Evolutionary conservation across 306 rosid species (phyloP).

Genomic region (Dryas drummondii): DNA sequence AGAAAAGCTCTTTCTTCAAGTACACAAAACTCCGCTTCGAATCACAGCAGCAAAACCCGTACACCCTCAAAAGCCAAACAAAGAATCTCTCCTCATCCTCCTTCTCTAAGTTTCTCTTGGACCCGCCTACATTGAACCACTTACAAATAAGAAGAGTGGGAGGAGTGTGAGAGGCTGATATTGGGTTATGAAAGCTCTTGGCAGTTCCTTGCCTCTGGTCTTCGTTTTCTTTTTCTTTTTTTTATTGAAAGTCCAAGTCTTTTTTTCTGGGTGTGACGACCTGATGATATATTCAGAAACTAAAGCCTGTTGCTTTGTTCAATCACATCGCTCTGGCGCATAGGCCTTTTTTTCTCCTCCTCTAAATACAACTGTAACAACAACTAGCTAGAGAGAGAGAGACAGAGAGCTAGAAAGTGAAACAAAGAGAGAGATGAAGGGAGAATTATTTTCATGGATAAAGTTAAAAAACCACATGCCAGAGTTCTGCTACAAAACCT

Average conservation of each 20-base stretch:
- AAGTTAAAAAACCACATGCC: slow-evolving; percentile 75
- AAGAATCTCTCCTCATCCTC: neutral
- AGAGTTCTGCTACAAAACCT: slow-evolving; percentile 69
- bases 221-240: slow-evolving; percentile 8
- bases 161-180: neutral
- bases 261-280: slow-evolving; percentile 24
- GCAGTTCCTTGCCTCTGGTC: neutral
- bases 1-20: too few relatives aligned
- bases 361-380: slow-evolving; percentile 44
- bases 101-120: slow-evolving; percentile 11
- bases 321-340: slow-evolving; percentile 73
- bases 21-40: slow-evolving; percentile 13
- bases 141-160: slow-evolving; percentile 14
- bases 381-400: slow-evolving; percentile 19
- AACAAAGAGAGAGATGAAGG: neutral
- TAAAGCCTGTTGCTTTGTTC: slow-evolving; percentile 42
- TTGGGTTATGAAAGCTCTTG: neutral
- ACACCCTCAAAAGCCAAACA: slow-evolving; percentile 1
- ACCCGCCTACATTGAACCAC: slow-evolving; percentile 25
- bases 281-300: slow-evolving; percentile 19
- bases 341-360: slow-evolving; percentile 15
- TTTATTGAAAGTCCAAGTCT: neutral
- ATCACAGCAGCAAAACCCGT: slow-evolving; percentile 2
- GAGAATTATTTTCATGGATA: slow-evolving; percentile 64
- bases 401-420: neutral